phyloP scores from a whole-genome alignment of 768 basidiomycete genomes.

The Suillus lakei region DNA sequence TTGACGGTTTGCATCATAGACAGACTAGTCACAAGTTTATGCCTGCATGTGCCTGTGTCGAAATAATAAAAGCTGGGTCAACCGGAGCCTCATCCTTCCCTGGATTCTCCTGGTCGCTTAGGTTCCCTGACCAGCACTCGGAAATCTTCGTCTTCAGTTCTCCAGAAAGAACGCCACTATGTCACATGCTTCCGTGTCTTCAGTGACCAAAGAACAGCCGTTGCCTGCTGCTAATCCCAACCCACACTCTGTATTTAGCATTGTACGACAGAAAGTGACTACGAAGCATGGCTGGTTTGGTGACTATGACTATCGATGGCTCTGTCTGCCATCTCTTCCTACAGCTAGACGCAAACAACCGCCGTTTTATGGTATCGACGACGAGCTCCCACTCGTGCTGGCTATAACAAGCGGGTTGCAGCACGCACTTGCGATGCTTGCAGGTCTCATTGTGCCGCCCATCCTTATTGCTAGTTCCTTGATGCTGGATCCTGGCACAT shows the following conservation, averaged over 20 bases:
- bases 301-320: conserved; percentile 78
- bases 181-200: conserved; percentile 13
- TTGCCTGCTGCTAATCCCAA: conserved; percentile 15
- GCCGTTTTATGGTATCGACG: conserved; percentile 78
- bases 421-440: conserved; percentile 83
- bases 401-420: conserved; percentile 76
- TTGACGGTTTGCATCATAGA: too few relatives aligned
- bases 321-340: conserved; percentile 73
- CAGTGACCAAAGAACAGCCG: conserved; percentile 24
- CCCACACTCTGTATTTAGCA: conserved; percentile 7
- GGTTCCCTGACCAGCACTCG: background rate
- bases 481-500: conserved; percentile 58
- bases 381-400: conserved; percentile 72
- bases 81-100: background rate
- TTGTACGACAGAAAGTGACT: conserved; percentile 43
- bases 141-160: background rate
- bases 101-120: background rate
- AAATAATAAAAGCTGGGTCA: background rate
- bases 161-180: background rate
- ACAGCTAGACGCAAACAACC: conserved; percentile 44
- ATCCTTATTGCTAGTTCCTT: conserved; percentile 76
- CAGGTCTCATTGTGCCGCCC: conserved; percentile 82
- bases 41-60: background rate
- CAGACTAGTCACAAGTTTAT: too few relatives aligned
- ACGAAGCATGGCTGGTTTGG: conserved; percentile 79